Conservation (phyloP, 148 eudicot genomes). For the Rhododendron mucronatum region DNA sequence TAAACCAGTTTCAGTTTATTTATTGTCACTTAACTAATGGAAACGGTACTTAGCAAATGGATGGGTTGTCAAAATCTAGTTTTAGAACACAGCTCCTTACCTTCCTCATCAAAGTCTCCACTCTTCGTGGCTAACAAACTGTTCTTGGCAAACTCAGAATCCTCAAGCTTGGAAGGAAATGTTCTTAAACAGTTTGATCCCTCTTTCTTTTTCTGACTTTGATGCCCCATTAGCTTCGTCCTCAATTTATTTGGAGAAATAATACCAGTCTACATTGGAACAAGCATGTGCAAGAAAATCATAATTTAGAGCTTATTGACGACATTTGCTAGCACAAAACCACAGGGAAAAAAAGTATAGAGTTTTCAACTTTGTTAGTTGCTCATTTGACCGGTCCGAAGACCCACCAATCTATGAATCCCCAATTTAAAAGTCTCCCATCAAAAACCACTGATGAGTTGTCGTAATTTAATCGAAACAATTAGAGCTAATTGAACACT, state of each 20-base stretch:
- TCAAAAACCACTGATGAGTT: no score
- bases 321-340: no score
- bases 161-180: no score
- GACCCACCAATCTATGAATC: no score
- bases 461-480: no score
- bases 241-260: slow-evolving; percentile 93
- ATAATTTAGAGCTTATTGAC: not conserved
- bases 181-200: slow-evolving; percentile 86
- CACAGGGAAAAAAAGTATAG: no score
- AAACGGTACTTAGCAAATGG: not conserved
- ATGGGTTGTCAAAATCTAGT: not conserved
- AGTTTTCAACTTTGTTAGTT: no score
- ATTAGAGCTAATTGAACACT: no score
- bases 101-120: no score
- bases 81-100: not conserved
- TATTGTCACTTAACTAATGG: not conserved
- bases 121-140: no score
- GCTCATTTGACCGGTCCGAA: not conserved
- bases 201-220: slow-evolving; percentile 57
- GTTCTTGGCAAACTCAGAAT: no score
- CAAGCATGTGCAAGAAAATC: not conserved
- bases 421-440: no score
- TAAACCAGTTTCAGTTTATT: slow-evolving; percentile 2
- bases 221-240: slow-evolving; percentile 73
- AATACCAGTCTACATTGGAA: slow-evolving; percentile 46